Base-by-base conservation (phyloP, 2,329 filamentous ascomycete species). In the Monilinia vaccinii-corymbosi region DNA sequence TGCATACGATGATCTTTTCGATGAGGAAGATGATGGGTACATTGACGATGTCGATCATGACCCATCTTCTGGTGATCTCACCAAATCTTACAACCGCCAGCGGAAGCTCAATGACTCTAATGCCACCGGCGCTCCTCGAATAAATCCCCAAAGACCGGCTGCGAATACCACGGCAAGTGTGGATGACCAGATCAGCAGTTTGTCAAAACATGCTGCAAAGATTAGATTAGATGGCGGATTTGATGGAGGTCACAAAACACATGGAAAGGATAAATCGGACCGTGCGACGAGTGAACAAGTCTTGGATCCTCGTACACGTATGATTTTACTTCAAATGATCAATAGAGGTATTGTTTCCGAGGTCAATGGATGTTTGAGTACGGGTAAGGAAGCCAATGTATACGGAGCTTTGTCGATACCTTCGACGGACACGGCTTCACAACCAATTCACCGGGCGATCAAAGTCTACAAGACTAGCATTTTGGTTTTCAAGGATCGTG, bases 381-480 rank as follows among this genome's bases (percentile, higher is more conserved):
- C 94, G 0, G 94, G 94, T 60, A 99, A 99, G 73, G 94, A 99
- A 75, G 94, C 94, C 62, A 99, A 99, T 73, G 94, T 99, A 31
- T 99, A 99, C 75, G 91, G 95, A 64, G 91, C 93, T 21, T 81
- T 96, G 13, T 81, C 85, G 3, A 77, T 83, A 53, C 76, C 78
- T 1, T 77, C 80, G 2, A 74, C 77, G 6, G 75, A 84, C 8
- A 75, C 72, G 25, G 73, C 81, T 9, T 78, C 78, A 2, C 75
- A 79, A 23, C 76, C 82, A 0, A 75, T 85, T 0, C 90, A 96
- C 70, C 84, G 91, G 52, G 94, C 94, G 14, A 91, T 97, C 79
- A 99, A 99, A 77, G 90, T 99, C 55, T 99, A 99, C 83, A 99
- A 99, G 81, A 99, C 94, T 9, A 89, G 89, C 58, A 99, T 99